These are phyloP conservation scores for Candida takata DNA, from an alignment of 805 yeast genomes.

Conservation along the genomic window DNA sequence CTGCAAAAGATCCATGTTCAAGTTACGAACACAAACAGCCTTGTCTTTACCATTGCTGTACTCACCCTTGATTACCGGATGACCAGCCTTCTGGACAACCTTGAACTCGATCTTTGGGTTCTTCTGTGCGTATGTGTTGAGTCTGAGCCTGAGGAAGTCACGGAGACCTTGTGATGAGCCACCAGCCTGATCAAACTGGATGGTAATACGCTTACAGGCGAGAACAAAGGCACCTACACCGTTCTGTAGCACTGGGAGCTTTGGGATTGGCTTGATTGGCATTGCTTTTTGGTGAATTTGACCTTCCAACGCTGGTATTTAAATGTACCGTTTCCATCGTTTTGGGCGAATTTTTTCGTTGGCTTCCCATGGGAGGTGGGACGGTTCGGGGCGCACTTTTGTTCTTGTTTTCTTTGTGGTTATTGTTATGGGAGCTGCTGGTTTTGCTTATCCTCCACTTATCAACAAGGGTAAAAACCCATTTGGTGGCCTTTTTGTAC, in stretches of 20 bases:
- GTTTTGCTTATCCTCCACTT: too few relatives aligned
- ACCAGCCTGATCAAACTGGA: conserved; percentile 92
- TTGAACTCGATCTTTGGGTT: conserved; percentile 69
- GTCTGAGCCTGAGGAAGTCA: conserved; percentile 51
- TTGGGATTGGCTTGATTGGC: conserved; percentile 57
- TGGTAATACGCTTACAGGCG: conserved; percentile 59
- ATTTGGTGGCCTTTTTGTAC: too few relatives aligned
- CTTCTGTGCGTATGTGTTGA: conserved; percentile 46
- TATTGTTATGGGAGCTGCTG: too few relatives aligned
- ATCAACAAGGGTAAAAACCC: too few relatives aligned
- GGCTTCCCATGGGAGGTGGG: too few relatives aligned
- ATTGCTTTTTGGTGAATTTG: conserved; percentile 19
- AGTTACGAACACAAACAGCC: conserved; percentile 71
- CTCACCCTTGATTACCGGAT: conserved; percentile 64
- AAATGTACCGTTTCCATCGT: too few relatives aligned
- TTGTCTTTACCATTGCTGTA: conserved; percentile 43
- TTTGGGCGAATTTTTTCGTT: too few relatives aligned
- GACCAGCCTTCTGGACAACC: conserved; percentile 67
- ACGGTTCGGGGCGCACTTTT: too few relatives aligned
- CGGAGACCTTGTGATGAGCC: conserved; percentile 86
- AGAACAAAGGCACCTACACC: conserved; percentile 69
- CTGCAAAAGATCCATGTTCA: conserved; percentile 52
- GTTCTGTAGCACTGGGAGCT: conserved; percentile 57
- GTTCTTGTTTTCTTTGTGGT: too few relatives aligned
- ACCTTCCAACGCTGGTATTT: too few relatives aligned